These are phyloP conservation scores for Galerina sulciceps DNA, from an alignment of 768 basidiomycete species.

Conservation along the genomic window DNA sequence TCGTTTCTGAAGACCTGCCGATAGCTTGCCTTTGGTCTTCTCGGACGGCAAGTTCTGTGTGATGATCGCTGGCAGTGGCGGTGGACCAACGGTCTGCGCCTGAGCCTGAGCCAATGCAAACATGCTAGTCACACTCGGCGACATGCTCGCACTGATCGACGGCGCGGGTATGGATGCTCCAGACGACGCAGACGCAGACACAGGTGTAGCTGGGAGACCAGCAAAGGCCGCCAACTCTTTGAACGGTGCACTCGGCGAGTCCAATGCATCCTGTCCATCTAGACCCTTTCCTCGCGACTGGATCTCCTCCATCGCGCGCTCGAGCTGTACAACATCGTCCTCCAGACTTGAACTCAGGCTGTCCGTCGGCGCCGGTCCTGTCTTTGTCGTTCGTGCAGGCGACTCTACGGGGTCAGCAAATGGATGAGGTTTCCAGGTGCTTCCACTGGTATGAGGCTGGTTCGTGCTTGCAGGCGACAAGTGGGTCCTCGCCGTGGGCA, in stretches of 20 bases:
- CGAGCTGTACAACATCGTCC: constrained; percentile 20
- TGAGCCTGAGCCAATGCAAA: constrained; percentile 9
- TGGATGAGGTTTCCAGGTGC: constrained; percentile 17
- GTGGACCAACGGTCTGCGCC: background rate
- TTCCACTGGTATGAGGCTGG: constrained; percentile 5
- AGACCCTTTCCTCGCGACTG: constrained; percentile 1
- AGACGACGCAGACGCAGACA: background rate
- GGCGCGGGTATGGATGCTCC: background rate
- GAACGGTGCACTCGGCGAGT: constrained; percentile 11
- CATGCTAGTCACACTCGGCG: constrained; percentile 8
- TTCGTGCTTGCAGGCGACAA: background rate
- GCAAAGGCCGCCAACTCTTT: constrained; percentile 5
- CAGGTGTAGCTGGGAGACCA: background rate
- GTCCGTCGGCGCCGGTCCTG: background rate
- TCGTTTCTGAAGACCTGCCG: constrained; percentile 10
- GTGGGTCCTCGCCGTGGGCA: background rate
- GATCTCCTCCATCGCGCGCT: constrained; percentile 21
- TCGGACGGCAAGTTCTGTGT: background rate
- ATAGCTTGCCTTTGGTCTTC: constrained; percentile 1
- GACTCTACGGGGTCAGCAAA: constrained; percentile 13
- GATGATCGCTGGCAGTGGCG: background rate
- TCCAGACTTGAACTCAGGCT: background rate
- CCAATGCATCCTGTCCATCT: constrained; percentile 5
- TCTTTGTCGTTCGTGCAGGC: background rate
- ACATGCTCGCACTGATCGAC: constrained; percentile 3